These are phyloP conservation scores for Chytriomyces confervae DNA, from an alignment of 192 early-diverging fungal species.

Conservation along the genomic window DNA sequence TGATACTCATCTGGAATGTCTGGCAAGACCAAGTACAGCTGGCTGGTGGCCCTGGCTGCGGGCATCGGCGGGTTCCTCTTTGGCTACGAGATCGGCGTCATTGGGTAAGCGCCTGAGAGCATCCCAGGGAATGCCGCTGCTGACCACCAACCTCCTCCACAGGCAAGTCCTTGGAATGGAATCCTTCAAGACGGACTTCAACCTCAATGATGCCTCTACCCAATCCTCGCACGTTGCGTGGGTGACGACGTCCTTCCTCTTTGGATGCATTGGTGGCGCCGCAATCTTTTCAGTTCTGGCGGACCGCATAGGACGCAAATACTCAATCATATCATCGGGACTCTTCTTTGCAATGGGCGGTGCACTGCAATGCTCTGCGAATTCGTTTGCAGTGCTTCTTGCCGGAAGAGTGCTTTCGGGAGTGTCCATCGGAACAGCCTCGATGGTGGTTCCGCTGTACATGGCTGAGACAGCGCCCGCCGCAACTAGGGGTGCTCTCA, in stretches of 20 bases:
- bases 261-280: constrained; percentile 32
- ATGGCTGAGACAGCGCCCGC: constrained; percentile 82
- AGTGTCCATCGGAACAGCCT: constrained; percentile 74
- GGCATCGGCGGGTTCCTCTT: too few species aligned
- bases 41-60: too few species aligned
- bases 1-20: too few species aligned
- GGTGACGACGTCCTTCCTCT: constrained; percentile 19
- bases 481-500: constrained; percentile 72
- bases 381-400: constrained; percentile 68
- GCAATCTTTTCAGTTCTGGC: constrained; percentile 20
- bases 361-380: constrained; percentile 66
- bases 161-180: constrained; percentile 7
- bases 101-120: constrained; percentile 9
- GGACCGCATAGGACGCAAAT: constrained; percentile 23
- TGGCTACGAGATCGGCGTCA: constrained; percentile 26
- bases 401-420: constrained; percentile 83
- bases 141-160: not conserved
- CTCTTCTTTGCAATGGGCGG: constrained; percentile 76
- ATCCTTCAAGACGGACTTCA: not conserved
- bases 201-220: not conserved
- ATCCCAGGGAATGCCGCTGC: not conserved
- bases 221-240: not conserved
- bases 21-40: too few species aligned
- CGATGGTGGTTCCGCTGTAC: constrained; percentile 57
- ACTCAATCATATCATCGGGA: constrained; percentile 39